Evolutionary conservation across 306 rosid genomes (phyloP), one percentile per base, ranked within the genome.

Genomic region (Sesbania bispinosa): DNA sequence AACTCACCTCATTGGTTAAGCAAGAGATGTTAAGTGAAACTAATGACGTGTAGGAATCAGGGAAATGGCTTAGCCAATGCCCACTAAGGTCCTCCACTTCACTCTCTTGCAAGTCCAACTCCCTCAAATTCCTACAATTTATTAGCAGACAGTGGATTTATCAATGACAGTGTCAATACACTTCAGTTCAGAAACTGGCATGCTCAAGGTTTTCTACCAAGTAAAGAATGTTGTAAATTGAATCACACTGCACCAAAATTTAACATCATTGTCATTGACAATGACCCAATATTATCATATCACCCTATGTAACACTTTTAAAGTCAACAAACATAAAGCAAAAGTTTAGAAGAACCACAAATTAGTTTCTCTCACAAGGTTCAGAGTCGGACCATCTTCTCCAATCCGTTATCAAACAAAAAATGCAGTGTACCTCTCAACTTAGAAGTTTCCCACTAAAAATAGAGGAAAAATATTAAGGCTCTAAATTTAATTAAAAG

Each of bases 51-150:
- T 85, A 88, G 4, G 88, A 65, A 84, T 94, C 98, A 36, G 95
- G 98, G 78, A 94, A 94, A 55, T 84, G 86, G 77, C 92, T 86
- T 29, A 94, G 86, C 98, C 98, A 94, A 81, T 88, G 94, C 72
- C 98, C 98, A 77, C 86, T 87, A 42, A 77, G 84, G 77, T 94
- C 98, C 21, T 90, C 98, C 69, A 89, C 92, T 7, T 94, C 96
- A 62, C 97, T 87, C 88, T 94, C 98, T 76, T 80, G 89, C 83
- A 94, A 83, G 76, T 94, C 96, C 75, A 94, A 66, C 81, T 83
- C 96, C 68, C 72, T 85, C 86, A 94, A 72, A 79, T 90, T 88
- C 90, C 98, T 94, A 80, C 75, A 71, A 45, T 78, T 78, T 64
- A 82, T 45, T 63, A 43, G 69, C 62, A 80, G 62, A 55, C 45